phyloP scores from a whole-genome alignment of 2,329 filamentous ascomycete species.

The Stemphylium beticola region DNA sequence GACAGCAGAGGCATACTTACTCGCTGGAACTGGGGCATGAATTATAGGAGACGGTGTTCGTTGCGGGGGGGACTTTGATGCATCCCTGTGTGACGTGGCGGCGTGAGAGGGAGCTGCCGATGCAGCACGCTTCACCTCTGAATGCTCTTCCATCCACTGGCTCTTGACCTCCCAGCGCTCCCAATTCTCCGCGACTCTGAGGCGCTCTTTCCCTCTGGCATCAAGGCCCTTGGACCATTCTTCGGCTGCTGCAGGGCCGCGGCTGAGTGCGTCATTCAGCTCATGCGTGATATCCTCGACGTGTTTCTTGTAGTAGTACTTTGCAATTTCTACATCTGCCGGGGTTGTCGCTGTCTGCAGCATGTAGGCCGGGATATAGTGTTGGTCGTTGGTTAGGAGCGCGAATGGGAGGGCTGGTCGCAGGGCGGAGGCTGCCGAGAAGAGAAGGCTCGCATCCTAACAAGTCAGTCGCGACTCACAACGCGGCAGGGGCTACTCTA shows the following conservation, averaged over 20 bases:
- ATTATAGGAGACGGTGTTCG: slow-evolving; percentile 39
- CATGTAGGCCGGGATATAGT: slow-evolving; percentile 64
- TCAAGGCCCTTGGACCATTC: slow-evolving; percentile 82
- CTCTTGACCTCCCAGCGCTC: slow-evolving; percentile 71
- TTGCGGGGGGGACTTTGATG: slow-evolving; percentile 34
- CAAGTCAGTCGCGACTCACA: slow-evolving; percentile 25
- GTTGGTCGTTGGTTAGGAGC: slow-evolving; percentile 66
- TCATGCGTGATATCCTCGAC: slow-evolving; percentile 68
- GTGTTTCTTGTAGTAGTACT: slow-evolving; percentile 69
- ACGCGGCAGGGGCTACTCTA: slow-evolving; percentile 12
- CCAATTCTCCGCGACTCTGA: slow-evolving; percentile 71
- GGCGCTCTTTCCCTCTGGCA: slow-evolving; percentile 64
- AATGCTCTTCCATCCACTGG: slow-evolving; percentile 30
- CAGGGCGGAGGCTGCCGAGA: slow-evolving; percentile 67
- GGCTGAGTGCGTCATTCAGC: slow-evolving; percentile 67
- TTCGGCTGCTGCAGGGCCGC: slow-evolving; percentile 71
- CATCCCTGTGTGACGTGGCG: slow-evolving; percentile 24
- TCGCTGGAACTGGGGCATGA: slow-evolving; percentile 42
- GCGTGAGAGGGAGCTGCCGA: slow-evolving; percentile 27
- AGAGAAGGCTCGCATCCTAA: slow-evolving; percentile 73
- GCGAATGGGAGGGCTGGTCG: slow-evolving; percentile 73
- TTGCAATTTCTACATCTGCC: slow-evolving; percentile 61
- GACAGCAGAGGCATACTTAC: slow-evolving; percentile 39
- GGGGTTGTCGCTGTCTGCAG: slow-evolving; percentile 61
- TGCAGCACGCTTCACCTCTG: slow-evolving; percentile 16